phyloP scores from a whole-genome alignment of 2,329 filamentous ascomycete genomes.

The Penicillium capsulatum region DNA sequence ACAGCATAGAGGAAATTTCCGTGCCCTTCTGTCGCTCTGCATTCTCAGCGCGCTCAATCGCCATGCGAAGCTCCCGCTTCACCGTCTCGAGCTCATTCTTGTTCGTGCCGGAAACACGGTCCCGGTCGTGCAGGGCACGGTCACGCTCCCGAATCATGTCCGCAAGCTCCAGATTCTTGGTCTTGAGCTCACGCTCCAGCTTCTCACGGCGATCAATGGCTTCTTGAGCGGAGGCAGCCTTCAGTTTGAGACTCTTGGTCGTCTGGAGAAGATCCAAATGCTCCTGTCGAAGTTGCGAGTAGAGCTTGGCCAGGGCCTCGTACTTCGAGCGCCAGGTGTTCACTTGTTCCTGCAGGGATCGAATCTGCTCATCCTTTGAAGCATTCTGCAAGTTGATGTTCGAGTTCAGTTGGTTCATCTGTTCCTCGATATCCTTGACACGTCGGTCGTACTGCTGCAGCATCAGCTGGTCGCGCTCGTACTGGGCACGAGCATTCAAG shows the following conservation, averaged over 20 bases:
- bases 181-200: constrained; percentile 95
- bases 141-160: constrained; percentile 98
- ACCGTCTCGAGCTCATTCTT: constrained; percentile 94
- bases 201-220: constrained; percentile 93
- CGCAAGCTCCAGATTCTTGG: constrained; percentile 96
- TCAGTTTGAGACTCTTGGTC: constrained; percentile 92
- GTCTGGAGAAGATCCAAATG: constrained; percentile 93
- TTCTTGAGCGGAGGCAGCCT: constrained; percentile 94
- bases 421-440: constrained; percentile 86
- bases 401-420: constrained; percentile 74
- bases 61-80: constrained; percentile 87
- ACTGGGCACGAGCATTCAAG: constrained; percentile 86
- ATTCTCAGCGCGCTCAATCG: constrained; percentile 86
- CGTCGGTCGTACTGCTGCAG: constrained; percentile 93
- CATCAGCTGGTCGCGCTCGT: constrained; percentile 95
- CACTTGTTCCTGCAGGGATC: constrained; percentile 88
- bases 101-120: constrained; percentile 77
- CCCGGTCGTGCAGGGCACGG: constrained; percentile 86
- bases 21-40: constrained; percentile 89
- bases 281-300: constrained; percentile 91
- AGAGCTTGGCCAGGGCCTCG: constrained; percentile 91
- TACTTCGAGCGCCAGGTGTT: constrained; percentile 98
- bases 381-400: constrained; percentile 80
- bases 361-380: constrained; percentile 92
- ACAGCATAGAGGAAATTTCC: constrained; percentile 88